Percentiles rank a stretch among this genome's conserved stretches.
Conservation (phyloP, 495 filamentous ascomycete genomes). For the Penicillium alfredii region DNA sequence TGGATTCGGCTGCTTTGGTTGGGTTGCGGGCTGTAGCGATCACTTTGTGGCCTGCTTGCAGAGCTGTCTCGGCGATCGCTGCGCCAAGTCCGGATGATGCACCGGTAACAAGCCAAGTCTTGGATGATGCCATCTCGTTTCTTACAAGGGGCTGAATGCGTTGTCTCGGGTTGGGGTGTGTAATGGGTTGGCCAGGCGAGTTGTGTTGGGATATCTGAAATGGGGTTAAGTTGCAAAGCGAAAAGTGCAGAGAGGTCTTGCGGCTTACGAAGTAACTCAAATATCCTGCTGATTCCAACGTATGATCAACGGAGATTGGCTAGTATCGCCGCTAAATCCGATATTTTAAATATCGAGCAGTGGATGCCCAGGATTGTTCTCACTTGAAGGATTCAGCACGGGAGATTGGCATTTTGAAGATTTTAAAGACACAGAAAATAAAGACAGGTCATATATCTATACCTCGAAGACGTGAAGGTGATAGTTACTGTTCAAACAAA, state of each 20-base stretch:
- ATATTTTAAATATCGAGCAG: no score
- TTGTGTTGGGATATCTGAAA: not conserved
- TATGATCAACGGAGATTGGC: not conserved
- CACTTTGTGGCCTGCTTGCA: constrained; percentile 41
- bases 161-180: not conserved
- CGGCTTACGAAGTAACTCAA: not conserved
- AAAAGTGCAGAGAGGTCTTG: not conserved
- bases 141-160: not conserved
- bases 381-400: no score
- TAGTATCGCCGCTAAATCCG: not conserved
- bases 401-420: no score
- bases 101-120: constrained; percentile 44
- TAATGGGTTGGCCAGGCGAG: no score
- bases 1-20: constrained; percentile 18
- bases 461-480: no score
- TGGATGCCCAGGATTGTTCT: no score
- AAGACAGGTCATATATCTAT: no score
- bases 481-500: no score
- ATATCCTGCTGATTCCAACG: not conserved
- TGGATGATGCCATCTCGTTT: not conserved
- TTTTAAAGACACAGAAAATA: no score
- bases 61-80: constrained; percentile 36
- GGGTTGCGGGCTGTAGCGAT: constrained; percentile 46
- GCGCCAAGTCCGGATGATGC: constrained; percentile 45
- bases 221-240: not conserved